Percentiles rank a stretch among this genome's conserved stretches.
These are phyloP conservation scores for Fraxinus quadrangulata DNA, from an alignment of 257 asterid species.

Conservation along the genomic window DNA sequence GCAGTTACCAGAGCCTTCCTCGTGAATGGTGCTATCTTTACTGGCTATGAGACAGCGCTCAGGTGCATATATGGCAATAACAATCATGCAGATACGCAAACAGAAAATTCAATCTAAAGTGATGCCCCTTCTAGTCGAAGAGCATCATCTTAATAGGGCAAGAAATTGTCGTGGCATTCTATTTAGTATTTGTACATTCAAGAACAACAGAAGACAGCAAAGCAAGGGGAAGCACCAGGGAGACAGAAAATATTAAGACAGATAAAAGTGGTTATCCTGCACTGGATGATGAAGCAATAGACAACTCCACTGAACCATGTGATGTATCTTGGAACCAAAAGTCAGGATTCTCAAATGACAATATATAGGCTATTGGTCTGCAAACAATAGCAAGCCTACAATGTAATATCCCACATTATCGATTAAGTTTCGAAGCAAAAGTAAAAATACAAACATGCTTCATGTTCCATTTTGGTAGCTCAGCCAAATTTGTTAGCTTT, in stretches of 20 bases:
- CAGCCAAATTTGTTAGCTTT: no score
- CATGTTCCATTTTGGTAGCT: no score
- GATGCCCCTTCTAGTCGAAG: background rate
- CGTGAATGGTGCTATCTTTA: constrained; percentile 72
- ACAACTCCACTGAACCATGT: no score
- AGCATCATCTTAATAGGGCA: background rate
- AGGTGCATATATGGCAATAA: constrained; percentile 40
- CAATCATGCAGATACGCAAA: constrained; percentile 25
- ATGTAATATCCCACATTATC: background rate
- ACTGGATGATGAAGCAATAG: no score
- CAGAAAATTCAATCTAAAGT: constrained; percentile 25
- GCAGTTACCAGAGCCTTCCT: constrained; percentile 45
- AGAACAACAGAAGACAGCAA: no score
- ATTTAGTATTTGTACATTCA: no score
- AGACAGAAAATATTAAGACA: no score
- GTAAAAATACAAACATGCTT: no score
- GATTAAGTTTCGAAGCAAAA: no score
- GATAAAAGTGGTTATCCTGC: no score
- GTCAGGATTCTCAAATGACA: background rate
- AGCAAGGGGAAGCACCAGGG: background rate
- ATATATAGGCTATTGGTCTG: background rate
- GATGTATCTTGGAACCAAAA: background rate
- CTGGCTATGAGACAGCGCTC: constrained; percentile 59
- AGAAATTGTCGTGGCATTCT: background rate
- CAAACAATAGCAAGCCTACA: background rate